Evolutionary conservation across 1,139 yeast genomes (phyloP).

Genomic region (Oligophagozyma castellii): DNA sequence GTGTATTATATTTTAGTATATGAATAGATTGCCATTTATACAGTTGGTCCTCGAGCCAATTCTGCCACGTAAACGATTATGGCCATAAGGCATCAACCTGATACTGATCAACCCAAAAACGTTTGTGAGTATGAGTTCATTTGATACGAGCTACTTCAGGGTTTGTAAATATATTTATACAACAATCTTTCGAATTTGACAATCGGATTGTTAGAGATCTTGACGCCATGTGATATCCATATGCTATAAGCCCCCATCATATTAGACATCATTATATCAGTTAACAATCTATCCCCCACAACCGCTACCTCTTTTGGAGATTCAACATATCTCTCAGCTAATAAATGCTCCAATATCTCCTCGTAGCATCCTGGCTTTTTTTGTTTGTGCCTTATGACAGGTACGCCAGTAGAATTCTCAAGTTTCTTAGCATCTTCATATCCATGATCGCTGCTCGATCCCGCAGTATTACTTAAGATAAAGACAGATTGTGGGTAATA

Average conservation of each 20-base stretch:
- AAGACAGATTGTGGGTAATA: slow-evolving; percentile 48
- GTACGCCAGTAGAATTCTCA: slow-evolving; percentile 58
- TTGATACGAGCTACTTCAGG: no score
- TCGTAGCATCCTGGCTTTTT: slow-evolving; percentile 83
- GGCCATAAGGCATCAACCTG: no score
- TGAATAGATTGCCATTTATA: no score
- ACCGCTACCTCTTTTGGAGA: slow-evolving; percentile 60
- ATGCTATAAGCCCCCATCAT: slow-evolving; percentile 80
- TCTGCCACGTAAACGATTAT: no score
- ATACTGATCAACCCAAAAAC: no score
- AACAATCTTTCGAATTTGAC: slow-evolving; percentile 15
- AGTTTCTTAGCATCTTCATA: slow-evolving; percentile 50
- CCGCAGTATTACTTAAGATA: slow-evolving; percentile 89
- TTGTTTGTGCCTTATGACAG: slow-evolving; percentile 60
- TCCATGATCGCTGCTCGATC: slow-evolving; percentile 60
- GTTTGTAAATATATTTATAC: no score
- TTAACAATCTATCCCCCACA: slow-evolving; percentile 80
- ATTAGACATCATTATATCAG: slow-evolving; percentile 90
- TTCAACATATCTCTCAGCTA: slow-evolving; percentile 30
- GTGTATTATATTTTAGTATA: no score
- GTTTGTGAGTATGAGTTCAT: no score
- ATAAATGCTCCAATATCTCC: slow-evolving; percentile 54
- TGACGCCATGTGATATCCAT: slow-evolving; percentile 73
- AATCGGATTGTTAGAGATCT: slow-evolving; percentile 11
- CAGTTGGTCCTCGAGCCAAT: no score